phyloP scores from a whole-genome alignment of 1,284 basidiomycete species.

The Phellopilus nigrolimitatus region DNA sequence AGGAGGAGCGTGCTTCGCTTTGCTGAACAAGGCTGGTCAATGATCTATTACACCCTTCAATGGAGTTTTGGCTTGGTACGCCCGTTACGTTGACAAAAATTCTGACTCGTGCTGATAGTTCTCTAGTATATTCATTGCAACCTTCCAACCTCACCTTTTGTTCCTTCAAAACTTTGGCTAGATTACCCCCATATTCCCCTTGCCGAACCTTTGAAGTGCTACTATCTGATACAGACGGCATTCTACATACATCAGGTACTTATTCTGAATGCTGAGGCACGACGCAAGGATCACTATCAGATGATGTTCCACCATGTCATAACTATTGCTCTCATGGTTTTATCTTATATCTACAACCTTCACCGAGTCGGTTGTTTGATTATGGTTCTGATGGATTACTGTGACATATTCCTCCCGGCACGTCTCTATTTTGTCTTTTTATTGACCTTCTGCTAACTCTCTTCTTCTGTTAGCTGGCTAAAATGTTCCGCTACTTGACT shows the following conservation, averaged over 20 bases:
- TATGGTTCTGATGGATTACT: conserved; percentile 90
- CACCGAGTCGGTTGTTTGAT: conserved; percentile 87
- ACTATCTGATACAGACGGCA: conserved; percentile 88
- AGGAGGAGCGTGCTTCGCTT: conserved; percentile 79
- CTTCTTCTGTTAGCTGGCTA: conserved; percentile 60
- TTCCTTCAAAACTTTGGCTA: conserved; percentile 72
- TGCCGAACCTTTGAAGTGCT: conserved; percentile 79
- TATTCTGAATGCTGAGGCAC: conserved; percentile 90
- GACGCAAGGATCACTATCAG: conserved; percentile 88
- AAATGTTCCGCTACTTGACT: conserved; percentile 87
- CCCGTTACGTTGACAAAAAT: conserved; percentile 26
- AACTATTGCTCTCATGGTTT: conserved; percentile 73
- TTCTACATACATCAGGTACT: conserved; percentile 93
- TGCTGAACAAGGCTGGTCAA: conserved; percentile 92
- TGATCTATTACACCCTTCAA: conserved; percentile 74
- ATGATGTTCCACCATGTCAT: conserved; percentile 97
- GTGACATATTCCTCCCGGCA: conserved; percentile 89
- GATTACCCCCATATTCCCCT: conserved; percentile 81
- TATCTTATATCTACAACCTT: conserved; percentile 80
- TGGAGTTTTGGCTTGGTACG: conserved; percentile 83
- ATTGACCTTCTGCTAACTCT: conserved; percentile 6
- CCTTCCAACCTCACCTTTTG: conserved; percentile 63
- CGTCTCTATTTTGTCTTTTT: conserved; percentile 31
- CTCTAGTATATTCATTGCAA: conserved; percentile 73
- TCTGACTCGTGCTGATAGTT: conserved; percentile 15